Conservation (phyloP, 2,329 filamentous ascomycete species). For the Coccinonectria pachysandricola region DNA sequence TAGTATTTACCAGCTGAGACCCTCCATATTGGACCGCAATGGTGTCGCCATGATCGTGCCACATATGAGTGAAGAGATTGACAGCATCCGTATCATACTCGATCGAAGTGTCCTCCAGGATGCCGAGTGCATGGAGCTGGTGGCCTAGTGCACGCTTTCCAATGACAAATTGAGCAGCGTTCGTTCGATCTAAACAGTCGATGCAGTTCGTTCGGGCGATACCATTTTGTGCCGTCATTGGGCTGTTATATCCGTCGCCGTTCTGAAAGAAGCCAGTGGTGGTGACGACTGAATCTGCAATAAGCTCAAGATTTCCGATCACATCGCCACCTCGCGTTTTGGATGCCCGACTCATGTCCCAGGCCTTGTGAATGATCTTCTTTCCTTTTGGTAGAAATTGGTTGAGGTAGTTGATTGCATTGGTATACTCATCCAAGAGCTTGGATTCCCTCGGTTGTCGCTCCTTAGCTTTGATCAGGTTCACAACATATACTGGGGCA, state of each 20-base stretch:
- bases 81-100: slow-evolving; percentile 94
- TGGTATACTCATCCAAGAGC: slow-evolving; percentile 74
- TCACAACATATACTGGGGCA: slow-evolving; percentile 81
- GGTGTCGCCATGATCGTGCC: slow-evolving; percentile 93
- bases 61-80: slow-evolving; percentile 96
- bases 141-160: slow-evolving; percentile 87
- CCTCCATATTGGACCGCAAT: slow-evolving; percentile 97
- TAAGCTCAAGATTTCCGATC: slow-evolving; percentile 79
- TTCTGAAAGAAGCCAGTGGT: slow-evolving; percentile 94
- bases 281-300: slow-evolving; percentile 76
- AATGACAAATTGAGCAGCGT: slow-evolving; percentile 95
- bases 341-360: slow-evolving; percentile 95
- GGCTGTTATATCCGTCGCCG: slow-evolving; percentile 58
- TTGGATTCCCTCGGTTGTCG: slow-evolving; percentile 86
- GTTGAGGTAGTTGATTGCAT: slow-evolving; percentile 84
- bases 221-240: slow-evolving; percentile 70
- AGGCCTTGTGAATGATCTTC: slow-evolving; percentile 87
- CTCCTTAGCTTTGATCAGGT: slow-evolving; percentile 83
- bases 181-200: slow-evolving; percentile 92
- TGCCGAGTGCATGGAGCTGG: slow-evolving; percentile 83
- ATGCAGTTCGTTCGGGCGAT: slow-evolving; percentile 95
- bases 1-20: slow-evolving; percentile 95
- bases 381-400: slow-evolving; percentile 78
- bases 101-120: slow-evolving; percentile 67
- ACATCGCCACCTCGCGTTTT: slow-evolving; percentile 91